Evolutionary conservation across 371 early-diverging fungal genomes (phyloP), one percentile per base, ranked within the genome.

Genomic region (Capniomyces stellatus): DNA sequence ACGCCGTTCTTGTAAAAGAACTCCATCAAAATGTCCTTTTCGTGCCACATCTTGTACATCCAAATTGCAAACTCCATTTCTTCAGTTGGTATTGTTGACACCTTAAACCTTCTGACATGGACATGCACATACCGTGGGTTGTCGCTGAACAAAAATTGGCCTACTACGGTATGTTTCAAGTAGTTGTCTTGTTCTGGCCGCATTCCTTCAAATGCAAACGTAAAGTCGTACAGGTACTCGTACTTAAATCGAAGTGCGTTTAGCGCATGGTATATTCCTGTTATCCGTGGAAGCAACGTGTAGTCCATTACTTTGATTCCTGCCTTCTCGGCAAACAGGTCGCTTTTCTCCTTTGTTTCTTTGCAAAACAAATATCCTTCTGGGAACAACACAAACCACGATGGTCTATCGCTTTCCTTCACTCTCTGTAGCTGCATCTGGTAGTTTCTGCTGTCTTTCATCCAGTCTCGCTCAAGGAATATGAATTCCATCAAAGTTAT

Each of bases 351-450:
- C 3, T 54, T 56, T 51, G 67, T 58, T 52, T 70, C 66, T 22
- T 59, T 27, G 57, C 63, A 55, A 51, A 77, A 54, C 10, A 78
- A 71, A 10, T 92, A 90, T 55, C 93, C 93, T 66, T 93, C 93
- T 1, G 93, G 93, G 66, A 89, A 93, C 24, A 93, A 69, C 27
- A 91, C 71, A 24, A 91, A 73, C 91, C 90, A 90, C 53, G 83
- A 67, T 25, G 83, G 87, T 21, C 72, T 63, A 58, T 56, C 55
- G 53, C 59, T 54, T 54, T 64, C 54, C 49, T 53, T 52, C 46
- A 72, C 60, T 25, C 51, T 48, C 39, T 22, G 51, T 59, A 61
- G 54, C 41, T 67, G 58, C 23, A 59, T 53, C n/a, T 70, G 50
- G 63, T 82, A 72, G 19, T 69, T 70, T 31, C 61, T 66, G 52